phyloP scores from a whole-genome alignment of 345 rosid species.

The Punica granatum region DNA sequence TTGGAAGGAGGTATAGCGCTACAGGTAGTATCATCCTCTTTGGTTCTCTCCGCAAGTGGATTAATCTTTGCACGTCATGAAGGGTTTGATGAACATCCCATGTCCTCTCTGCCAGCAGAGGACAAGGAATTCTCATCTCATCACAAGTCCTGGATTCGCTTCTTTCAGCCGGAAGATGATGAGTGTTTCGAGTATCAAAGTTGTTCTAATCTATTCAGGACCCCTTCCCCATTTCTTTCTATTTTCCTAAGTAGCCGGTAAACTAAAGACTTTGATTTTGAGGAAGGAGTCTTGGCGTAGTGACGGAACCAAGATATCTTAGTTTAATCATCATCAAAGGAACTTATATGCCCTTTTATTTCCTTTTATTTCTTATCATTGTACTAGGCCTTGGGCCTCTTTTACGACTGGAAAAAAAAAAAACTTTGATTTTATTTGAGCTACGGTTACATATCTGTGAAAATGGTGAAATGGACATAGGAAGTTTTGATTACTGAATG shows the following conservation, averaged over 20 bases:
- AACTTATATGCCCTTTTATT: too few relatives aligned
- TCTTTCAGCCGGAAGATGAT: slow-evolving; percentile 7
- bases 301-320: too few relatives aligned
- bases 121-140: neutral
- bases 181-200: neutral
- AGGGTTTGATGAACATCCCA: neutral
- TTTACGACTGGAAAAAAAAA: too few relatives aligned
- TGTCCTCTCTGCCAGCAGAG: neutral
- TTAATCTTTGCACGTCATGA: neutral
- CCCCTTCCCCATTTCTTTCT: neutral
- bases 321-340: too few relatives aligned
- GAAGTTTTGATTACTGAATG: too few relatives aligned
- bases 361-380: too few relatives aligned
- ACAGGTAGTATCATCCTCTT: neutral
- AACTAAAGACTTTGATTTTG: too few relatives aligned
- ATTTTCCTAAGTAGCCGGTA: neutral
- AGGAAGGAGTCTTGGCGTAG: too few relatives aligned
- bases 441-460: too few relatives aligned
- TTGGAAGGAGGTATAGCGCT: slow-evolving; percentile 4
- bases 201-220: neutral
- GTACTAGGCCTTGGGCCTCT: too few relatives aligned
- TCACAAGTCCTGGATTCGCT: neutral
- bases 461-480: too few relatives aligned
- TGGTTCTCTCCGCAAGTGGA: neutral
- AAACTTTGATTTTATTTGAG: too few relatives aligned